phyloP scores from a whole-genome alignment of 192 early-diverging fungal species.

The Podila horticola region DNA sequence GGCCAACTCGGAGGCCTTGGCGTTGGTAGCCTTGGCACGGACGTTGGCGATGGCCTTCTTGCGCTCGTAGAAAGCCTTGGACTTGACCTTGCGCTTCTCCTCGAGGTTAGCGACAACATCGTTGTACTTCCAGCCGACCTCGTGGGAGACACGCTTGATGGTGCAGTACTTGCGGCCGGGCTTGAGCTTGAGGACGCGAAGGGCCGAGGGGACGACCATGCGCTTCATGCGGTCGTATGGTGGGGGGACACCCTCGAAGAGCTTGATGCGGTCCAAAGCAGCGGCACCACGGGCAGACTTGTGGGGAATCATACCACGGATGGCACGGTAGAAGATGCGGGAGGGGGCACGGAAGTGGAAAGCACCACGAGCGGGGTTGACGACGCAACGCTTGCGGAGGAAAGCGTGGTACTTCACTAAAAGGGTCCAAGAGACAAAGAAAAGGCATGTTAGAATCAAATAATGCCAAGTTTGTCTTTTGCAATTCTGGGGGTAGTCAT shows the following conservation, averaged over 20 bases:
- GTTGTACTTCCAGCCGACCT: constrained; percentile 99
- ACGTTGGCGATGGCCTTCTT: constrained; percentile 83
- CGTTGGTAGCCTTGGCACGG: constrained; percentile 63
- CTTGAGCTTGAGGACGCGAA: constrained; percentile 96
- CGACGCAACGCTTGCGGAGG: constrained; percentile 97
- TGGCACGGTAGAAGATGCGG: constrained; percentile 94
- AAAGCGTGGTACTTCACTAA: constrained; percentile 93
- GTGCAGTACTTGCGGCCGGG: constrained; percentile 99
- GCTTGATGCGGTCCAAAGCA: constrained; percentile 97
- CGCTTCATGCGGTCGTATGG: constrained; percentile 98
- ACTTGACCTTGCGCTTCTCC: constrained; percentile 98
- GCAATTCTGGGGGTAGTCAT: no score
- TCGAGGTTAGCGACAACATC: constrained; percentile 96
- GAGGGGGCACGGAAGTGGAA: constrained; percentile 99
- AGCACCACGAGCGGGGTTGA: constrained; percentile 96
- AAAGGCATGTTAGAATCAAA: no score
- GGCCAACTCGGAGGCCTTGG: constrained; percentile 59
- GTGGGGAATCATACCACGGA: constrained; percentile 99
- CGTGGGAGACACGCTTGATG: constrained; percentile 90
- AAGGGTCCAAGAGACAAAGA: not conserved
- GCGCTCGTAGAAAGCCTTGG: constrained; percentile 93
- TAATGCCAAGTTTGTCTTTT: no score
- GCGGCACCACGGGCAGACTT: constrained; percentile 98
- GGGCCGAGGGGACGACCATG: constrained; percentile 96
- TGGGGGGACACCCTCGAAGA: constrained; percentile 99